Percentiles rank a stretch among this genome's conserved stretches.
phyloP scores from a whole-genome alignment of 352 stramenopile species.

The Phytophthora sansomeana region DNA sequence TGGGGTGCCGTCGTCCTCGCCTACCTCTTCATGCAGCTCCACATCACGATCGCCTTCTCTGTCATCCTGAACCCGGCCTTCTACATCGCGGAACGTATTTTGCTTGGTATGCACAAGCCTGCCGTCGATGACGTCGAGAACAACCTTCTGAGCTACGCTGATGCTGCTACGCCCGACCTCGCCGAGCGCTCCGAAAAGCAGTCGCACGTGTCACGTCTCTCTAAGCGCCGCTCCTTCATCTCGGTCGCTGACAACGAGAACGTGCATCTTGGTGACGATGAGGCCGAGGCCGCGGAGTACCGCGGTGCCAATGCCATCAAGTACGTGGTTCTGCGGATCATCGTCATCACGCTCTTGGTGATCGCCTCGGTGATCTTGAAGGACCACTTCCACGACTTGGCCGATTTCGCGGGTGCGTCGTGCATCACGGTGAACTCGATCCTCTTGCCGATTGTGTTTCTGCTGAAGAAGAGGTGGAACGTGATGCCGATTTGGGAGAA shows the following conservation, averaged over 20 bases:
- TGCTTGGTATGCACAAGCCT: slow-evolving; percentile 59
- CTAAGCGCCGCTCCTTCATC: slow-evolving; percentile 46
- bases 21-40: slow-evolving; percentile 67
- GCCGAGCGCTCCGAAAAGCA: slow-evolving; percentile 27
- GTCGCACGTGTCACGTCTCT: slow-evolving; percentile 36
- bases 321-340: slow-evolving; percentile 47
- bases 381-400: slow-evolving; percentile 53
- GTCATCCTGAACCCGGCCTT: slow-evolving; percentile 62
- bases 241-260: slow-evolving; percentile 52
- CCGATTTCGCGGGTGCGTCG: slow-evolving; percentile 51
- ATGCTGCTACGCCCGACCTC: slow-evolving; percentile 19
- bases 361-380: slow-evolving; percentile 49
- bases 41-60: slow-evolving; percentile 63
- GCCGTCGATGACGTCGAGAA: slow-evolving; percentile 35
- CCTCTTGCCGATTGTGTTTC: slow-evolving; percentile 52
- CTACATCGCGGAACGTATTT: slow-evolving; percentile 51
- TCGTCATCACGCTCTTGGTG: slow-evolving; percentile 44
- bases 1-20: slow-evolving; percentile 52
- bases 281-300: slow-evolving; percentile 41
- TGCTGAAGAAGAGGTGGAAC: slow-evolving; percentile 44
- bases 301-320: slow-evolving; percentile 44
- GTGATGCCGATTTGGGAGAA: slow-evolving; percentile 40
- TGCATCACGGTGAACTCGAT: slow-evolving; percentile 59
- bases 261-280: slow-evolving; percentile 22
- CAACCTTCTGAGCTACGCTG: slow-evolving; percentile 31